phyloP scores from a whole-genome alignment of 2,329 filamentous ascomycete genomes.

The Fusarium paranaense region DNA sequence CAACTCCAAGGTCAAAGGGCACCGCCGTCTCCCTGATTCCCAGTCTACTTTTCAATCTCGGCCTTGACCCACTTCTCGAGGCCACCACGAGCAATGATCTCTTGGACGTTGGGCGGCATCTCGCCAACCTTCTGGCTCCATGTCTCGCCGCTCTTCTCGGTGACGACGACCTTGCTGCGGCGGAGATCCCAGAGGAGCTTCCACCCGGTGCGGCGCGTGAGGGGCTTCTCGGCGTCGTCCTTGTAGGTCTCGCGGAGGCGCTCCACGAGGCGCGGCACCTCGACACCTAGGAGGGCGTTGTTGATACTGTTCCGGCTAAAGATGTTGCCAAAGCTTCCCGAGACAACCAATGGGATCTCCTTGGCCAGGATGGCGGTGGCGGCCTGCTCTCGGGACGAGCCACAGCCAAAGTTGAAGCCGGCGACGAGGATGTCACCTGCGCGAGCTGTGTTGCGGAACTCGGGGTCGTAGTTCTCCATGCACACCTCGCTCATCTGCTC shows the following conservation, averaged over 20 bases:
- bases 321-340: slow-evolving; percentile 86
- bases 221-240: slow-evolving; percentile 60
- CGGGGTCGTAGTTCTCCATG: slow-evolving; percentile 92
- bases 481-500: slow-evolving; percentile 89
- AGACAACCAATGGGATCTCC: slow-evolving; percentile 82
- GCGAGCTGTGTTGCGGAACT: slow-evolving; percentile 73
- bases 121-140: slow-evolving; percentile 89
- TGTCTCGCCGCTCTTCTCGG: slow-evolving; percentile 73
- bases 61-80: slow-evolving; percentile 86
- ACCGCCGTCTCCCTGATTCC: not conserved
- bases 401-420: slow-evolving; percentile 91
- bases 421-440: slow-evolving; percentile 84
- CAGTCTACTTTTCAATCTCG: slow-evolving; percentile 61
- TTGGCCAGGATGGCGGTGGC: slow-evolving; percentile 88
- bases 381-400: slow-evolving; percentile 79
- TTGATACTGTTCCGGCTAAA: slow-evolving; percentile 84
- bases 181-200: slow-evolving; percentile 84
- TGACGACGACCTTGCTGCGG: slow-evolving; percentile 76
- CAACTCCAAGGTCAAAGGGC: not conserved
- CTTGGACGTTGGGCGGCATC: slow-evolving; percentile 86
- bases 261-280: slow-evolving; percentile 74
- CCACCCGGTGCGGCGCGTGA: slow-evolving; percentile 85
- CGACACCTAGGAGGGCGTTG: slow-evolving; percentile 79
- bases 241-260: slow-evolving; percentile 73
- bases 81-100: slow-evolving; percentile 82